Evolutionary conservation across 129 eudicot genomes (phyloP).

Genomic region (Cynara cardunculus): DNA sequence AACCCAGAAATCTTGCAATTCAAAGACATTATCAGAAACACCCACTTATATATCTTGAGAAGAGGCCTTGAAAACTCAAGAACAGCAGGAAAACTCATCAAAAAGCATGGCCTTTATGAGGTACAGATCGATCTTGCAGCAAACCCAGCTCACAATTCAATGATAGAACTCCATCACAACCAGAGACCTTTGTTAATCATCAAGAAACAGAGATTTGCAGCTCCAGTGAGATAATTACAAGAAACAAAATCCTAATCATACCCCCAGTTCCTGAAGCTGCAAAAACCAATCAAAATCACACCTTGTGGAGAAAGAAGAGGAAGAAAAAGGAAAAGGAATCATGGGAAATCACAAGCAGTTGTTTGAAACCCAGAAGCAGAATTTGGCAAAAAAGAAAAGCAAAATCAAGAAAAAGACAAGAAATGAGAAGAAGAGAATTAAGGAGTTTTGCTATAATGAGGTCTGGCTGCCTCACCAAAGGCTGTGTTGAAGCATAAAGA

Average conservation of each 20-base stretch:
- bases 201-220: constrained; percentile 23
- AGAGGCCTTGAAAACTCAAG: constrained; percentile 37
- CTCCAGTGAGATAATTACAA: constrained; percentile 20
- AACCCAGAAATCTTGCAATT: constrained; percentile 41
- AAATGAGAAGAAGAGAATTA: constrained; percentile 6
- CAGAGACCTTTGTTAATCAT: background rate
- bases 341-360: constrained; percentile 34
- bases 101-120: constrained; percentile 33
- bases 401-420: constrained; percentile 37
- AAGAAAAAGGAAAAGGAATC: constrained; percentile 28
- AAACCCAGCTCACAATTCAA: constrained; percentile 27
- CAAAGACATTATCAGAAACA: constrained; percentile 60
- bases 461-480: constrained; percentile 23
- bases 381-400: constrained; percentile 33
- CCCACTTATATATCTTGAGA: constrained; percentile 45
- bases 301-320: constrained; percentile 11
- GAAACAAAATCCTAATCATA: background rate
- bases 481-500: constrained; percentile 37
- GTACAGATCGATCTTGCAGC: constrained; percentile 23
- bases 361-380: constrained; percentile 26
- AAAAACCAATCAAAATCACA: constrained; percentile 27
- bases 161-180: background rate
- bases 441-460: constrained; percentile 18
- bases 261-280: constrained; percentile 15
- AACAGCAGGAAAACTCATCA: constrained; percentile 37